Evolutionary conservation across 2,329 filamentous ascomycete species (phyloP), one percentile per base, ranked within the genome.

Genomic region (Colletotrichum viniferum): DNA sequence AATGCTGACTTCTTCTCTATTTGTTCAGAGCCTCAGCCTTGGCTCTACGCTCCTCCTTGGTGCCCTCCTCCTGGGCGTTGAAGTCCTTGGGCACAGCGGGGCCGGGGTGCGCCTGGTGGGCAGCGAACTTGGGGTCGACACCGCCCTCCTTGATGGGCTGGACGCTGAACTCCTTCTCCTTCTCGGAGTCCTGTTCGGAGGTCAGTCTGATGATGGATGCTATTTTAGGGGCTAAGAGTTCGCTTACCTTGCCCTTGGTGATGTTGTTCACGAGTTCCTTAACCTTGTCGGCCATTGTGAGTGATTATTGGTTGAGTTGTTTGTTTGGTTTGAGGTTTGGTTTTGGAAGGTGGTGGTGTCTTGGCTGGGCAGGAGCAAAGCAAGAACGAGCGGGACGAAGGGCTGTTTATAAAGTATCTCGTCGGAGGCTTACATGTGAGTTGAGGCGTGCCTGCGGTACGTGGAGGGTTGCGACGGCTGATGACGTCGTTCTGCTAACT

Each of bases 21-120:
- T 93, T 91, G 87, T 95, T 95, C 83, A 95, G 79, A 80, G 90
- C 91, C 82, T 92, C 86, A 76, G 91, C 92, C 82, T 91, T 92
- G 14, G 89, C 91, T 80, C 89, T 86, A 69, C 93, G 90, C 80
- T 95, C 93, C 82, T 94, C 93, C 84, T 93, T 94, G 74, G 89
- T 91, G 18, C 91, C 92, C 85, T 93, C 90, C 82, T 89, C 82
- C 66, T 89, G 81, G 38, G 84, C 84, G 18, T 88, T 87, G 85
- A 92, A 88, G 76, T 88, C 86, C 77, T 90, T 83, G 21, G 89
- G 86, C 30, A 92, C 79, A 32, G 85, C 91, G 18, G 92, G 92
- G 38, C 92, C 92, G 14, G 91, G 91, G 67, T 89, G 85, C 21
- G 91, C 91, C 71, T 88, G 82, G 80, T 89, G 87, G 43, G 89